These are phyloP conservation scores for Scutellaria galericulata DNA, from an alignment of 257 asterid genomes.

Conservation along the genomic window DNA sequence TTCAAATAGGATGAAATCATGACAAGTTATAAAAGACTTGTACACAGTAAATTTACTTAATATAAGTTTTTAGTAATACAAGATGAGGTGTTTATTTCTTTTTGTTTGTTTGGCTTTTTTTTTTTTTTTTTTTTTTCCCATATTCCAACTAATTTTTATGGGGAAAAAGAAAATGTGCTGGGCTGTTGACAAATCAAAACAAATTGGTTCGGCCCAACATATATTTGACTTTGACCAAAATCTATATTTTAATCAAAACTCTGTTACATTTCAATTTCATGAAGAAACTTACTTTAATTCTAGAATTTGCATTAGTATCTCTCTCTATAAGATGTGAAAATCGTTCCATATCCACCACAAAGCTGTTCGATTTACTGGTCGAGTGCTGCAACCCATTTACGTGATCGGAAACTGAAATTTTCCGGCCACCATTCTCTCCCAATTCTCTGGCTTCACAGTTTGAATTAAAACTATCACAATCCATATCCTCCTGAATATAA, in stretches of 20 bases:
- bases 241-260: background rate
- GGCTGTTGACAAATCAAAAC: no score
- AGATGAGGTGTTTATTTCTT: no score
- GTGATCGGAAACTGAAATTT: conserved; percentile 45
- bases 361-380: conserved; percentile 49
- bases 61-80: no score
- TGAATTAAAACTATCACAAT: conserved; percentile 38
- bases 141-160: no score
- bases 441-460: conserved; percentile 33
- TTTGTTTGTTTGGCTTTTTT: no score
- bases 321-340: conserved; percentile 58
- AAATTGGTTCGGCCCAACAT: no score
- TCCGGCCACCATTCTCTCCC: conserved; percentile 48
- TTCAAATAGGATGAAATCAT: no score
- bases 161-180: no score
- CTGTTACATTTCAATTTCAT: background rate
- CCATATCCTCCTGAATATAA: conserved; percentile 47
- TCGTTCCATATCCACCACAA: conserved; percentile 74
- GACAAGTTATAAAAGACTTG: no score
- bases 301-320: conserved; percentile 59
- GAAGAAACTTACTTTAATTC: conserved; percentile 54
- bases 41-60: no score
- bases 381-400: conserved; percentile 39
- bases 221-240: no score
- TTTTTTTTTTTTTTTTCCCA: no score